A percentile compares a stretch with the other conserved stretches of the same genome.
Evolutionary conservation across 768 basidiomycete species (phyloP).

Genomic region (Mycena filopes): DNA sequence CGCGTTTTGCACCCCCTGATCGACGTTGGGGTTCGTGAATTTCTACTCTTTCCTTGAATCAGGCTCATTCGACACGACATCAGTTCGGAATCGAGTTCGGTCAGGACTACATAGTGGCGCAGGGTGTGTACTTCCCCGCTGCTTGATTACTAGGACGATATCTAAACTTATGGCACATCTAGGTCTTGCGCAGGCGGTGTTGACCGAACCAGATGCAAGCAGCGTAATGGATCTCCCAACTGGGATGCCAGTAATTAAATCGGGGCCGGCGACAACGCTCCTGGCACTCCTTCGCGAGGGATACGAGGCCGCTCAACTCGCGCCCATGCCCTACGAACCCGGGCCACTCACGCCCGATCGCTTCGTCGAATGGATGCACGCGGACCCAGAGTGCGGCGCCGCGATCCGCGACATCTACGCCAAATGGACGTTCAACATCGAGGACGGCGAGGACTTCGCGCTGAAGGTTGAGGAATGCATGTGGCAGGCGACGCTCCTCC

Average conservation of each 20-base stretch:
- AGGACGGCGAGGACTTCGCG: constrained; percentile 43
- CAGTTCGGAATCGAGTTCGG: constrained; percentile 23
- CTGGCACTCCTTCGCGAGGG: constrained; percentile 19
- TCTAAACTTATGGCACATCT: neutral
- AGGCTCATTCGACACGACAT: neutral
- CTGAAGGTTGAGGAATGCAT: constrained; percentile 60
- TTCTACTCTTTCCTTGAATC: neutral
- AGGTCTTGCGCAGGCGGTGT: constrained; percentile 17
- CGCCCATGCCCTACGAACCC: neutral
- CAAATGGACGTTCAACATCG: constrained; percentile 17
- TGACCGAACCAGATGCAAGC: neutral
- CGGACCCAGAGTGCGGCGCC: constrained; percentile 4
- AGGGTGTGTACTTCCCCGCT: constrained; percentile 1
- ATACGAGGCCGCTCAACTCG: neutral
- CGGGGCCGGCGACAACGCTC: constrained; percentile 1
- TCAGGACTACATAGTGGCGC: constrained; percentile 17
- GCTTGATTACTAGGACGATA: neutral
- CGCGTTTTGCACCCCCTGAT: constrained; percentile 19
- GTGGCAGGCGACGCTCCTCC: constrained; percentile 59
- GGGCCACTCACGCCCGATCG: neutral
- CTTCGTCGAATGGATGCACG: neutral
- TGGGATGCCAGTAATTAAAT: constrained; percentile 12
- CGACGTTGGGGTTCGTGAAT: constrained; percentile 12
- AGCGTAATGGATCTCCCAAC: constrained; percentile 10
- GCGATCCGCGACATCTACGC: constrained; percentile 16